Base-by-base conservation (phyloP, 805 yeast genomes). In the Candida hungchunana region DNA sequence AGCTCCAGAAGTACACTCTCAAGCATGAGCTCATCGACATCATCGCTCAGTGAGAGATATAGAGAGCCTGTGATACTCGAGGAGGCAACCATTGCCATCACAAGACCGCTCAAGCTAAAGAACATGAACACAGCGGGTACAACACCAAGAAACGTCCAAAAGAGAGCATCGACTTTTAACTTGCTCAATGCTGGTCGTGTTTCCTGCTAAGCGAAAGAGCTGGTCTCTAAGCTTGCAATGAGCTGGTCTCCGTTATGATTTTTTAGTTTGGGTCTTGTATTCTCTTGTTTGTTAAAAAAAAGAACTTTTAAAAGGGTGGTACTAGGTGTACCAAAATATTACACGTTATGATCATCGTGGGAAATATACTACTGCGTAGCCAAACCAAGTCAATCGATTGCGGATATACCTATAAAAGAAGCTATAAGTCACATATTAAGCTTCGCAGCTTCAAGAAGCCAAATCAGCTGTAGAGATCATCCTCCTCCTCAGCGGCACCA, bases 401-500 rank as follows among this genome's bases (percentile, higher is more conserved):
- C n/a, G n/a, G n/a, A n/a, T n/a, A n/a, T n/a, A n/a, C n/a, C n/a
- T n/a, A n/a, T n/a, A n/a, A n/a, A n/a, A n/a, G n/a, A n/a, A n/a
- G n/a, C n/a, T n/a, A n/a, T n/a, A n/a, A n/a, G n/a, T 20, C 23
- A 11, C 23, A 20, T 20, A 20, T 8, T 20, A 20, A 20, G 23
- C 11, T n/a, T n/a, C n/a, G n/a, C n/a, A n/a, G n/a, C n/a, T 20
- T 11, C 11, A 18, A 17, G 12, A 7, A 22, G 21, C 16, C 28
- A 12, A 10, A 16, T 39, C 59, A 72, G 62, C 69, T 75, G 62
- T 80, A 80, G 56, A 80, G 69, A 24, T 51, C 56, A 57, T 80
- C 87, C 59, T 80, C 86, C 42, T 75, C 82, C 44, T 75, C 82
- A 38, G 72, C 82, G 32, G 67, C 75, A 14, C 42, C 44, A 32